phyloP scores from a whole-genome alignment of 768 basidiomycete genomes.

The Chalciporus sphaerocephalus region DNA sequence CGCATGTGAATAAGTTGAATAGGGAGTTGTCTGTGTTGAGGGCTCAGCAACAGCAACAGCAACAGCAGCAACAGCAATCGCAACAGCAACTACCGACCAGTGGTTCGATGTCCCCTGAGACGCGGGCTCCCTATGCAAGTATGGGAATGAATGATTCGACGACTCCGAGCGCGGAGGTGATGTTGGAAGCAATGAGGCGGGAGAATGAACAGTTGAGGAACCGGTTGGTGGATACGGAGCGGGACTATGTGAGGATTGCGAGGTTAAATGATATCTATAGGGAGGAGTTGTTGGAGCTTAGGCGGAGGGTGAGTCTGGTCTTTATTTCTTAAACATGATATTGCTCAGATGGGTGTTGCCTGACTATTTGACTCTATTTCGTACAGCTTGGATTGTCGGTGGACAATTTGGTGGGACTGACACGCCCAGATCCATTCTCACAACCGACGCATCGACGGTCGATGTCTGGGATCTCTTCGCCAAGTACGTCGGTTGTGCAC shows the following conservation, averaged over 20 bases:
- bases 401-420: slow-evolving; percentile 73
- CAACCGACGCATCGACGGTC: slow-evolving; percentile 66
- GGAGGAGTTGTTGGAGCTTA: slow-evolving; percentile 76
- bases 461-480: slow-evolving; percentile 33
- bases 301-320: slow-evolving; percentile 58
- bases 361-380: background rate
- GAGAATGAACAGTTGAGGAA: slow-evolving; percentile 76
- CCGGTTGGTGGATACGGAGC: slow-evolving; percentile 67
- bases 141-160: slow-evolving; percentile 28
- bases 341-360: background rate
- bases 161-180: slow-evolving; percentile 45
- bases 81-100: slow-evolving; percentile 11
- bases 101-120: slow-evolving; percentile 26
- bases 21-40: slow-evolving; percentile 64
- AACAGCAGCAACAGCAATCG: no score
- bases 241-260: slow-evolving; percentile 70
- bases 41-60: slow-evolving; percentile 50
- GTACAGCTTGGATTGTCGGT: slow-evolving; percentile 67
- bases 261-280: slow-evolving; percentile 79
- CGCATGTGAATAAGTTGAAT: slow-evolving; percentile 72
- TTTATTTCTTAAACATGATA: background rate
- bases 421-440: slow-evolving; percentile 61
- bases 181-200: slow-evolving; percentile 70
- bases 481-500: slow-evolving; percentile 23
- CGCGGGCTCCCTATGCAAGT: slow-evolving; percentile 1